These are phyloP conservation scores for Sarocladium kiliense DNA, from an alignment of 2,329 filamentous ascomycete genomes.

Conservation along the genomic window DNA sequence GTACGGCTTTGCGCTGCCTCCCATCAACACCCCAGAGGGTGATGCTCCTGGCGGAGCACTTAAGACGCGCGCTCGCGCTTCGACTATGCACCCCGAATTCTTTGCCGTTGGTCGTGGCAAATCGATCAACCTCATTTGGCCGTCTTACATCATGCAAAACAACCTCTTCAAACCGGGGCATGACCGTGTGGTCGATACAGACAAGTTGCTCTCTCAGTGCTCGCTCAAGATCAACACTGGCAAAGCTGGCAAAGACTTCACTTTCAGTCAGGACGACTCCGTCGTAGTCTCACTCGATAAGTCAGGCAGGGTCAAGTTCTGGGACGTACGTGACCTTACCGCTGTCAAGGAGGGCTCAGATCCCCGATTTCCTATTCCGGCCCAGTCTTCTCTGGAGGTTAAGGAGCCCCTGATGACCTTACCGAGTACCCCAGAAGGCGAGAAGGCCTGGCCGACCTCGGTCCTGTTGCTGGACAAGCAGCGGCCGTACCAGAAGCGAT, in stretches of 20 bases:
- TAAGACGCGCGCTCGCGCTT: conserved; percentile 91
- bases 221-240: conserved; percentile 92
- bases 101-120: conserved; percentile 96
- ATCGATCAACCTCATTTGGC: conserved; percentile 85
- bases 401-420: conserved; percentile 83
- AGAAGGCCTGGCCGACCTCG: conserved; percentile 96
- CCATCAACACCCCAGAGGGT: conserved; percentile 78
- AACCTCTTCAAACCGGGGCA: conserved; percentile 59
- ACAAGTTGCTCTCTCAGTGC: conserved; percentile 80
- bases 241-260: conserved; percentile 97
- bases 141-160: conserved; percentile 57
- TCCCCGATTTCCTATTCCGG: conserved; percentile 46
- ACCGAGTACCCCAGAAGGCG: conserved; percentile 76
- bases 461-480: conserved; percentile 95
- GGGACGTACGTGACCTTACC: conserved; percentile 84
- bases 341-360: conserved; percentile 47
- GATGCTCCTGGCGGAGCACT: conserved; percentile 87
- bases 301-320: conserved; percentile 93
- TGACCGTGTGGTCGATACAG: conserved; percentile 73
- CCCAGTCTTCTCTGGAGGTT: conserved; percentile 63
- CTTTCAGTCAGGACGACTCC: conserved; percentile 93
- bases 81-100: conserved; percentile 82
- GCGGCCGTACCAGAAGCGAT: conserved; percentile 84
- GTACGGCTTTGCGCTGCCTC: conserved; percentile 84
- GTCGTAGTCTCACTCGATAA: conserved; percentile 95